Percentiles rank a stretch among this genome's conserved stretches.
Conservation (phyloP, 202 grass and related monocot genomes). For the Dendrocalamus latiflorus region DNA sequence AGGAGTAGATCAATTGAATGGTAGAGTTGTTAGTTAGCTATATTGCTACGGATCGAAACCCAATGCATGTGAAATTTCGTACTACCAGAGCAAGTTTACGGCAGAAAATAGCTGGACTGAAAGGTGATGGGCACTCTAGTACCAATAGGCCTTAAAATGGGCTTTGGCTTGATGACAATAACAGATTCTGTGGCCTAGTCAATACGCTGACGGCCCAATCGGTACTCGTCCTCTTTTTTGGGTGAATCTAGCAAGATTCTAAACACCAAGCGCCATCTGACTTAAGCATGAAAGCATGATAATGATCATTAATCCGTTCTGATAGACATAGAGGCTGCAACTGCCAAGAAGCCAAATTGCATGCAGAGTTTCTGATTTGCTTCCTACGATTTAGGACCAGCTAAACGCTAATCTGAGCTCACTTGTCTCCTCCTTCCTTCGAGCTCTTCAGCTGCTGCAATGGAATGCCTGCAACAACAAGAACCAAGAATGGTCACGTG, state of each 20-base stretch:
- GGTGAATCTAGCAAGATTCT: background rate
- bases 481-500: background rate
- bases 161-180: background rate
- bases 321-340: constrained; percentile 6
- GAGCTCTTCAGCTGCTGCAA: background rate
- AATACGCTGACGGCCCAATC: background rate
- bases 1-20: no score
- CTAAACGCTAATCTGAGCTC: constrained; percentile 12
- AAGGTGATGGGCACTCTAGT: background rate
- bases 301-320: constrained; percentile 7
- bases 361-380: background rate
- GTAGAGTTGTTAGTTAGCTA: no score
- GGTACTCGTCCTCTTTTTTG: background rate
- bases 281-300: constrained; percentile 12
- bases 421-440: background rate
- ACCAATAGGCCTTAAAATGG: background rate
- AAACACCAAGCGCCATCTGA: background rate
- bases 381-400: constrained; percentile 21
- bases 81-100: background rate
- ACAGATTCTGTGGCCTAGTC: background rate
- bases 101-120: background rate
- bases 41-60: background rate
- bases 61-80: background rate
- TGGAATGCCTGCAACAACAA: constrained; percentile 11
- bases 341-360: background rate